Evolutionary conservation across 1,139 yeast species (phyloP).

Genomic region (Nakaseomyces sp.): DNA sequence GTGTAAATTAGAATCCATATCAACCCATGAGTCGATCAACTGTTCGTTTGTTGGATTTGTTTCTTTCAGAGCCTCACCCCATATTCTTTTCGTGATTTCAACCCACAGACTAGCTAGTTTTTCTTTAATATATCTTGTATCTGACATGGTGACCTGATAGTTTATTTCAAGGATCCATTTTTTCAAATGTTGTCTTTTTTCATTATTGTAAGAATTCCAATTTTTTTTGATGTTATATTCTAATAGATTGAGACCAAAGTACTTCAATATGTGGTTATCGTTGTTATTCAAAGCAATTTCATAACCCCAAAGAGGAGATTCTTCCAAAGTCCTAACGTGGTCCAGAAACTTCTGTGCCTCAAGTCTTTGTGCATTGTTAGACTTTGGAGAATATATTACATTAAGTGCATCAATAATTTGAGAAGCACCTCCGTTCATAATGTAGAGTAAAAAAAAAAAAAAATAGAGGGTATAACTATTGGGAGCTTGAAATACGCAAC

Average conservation of each 20-base stretch:
- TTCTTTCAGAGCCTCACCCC: conserved; percentile 57
- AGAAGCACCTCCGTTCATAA: conserved; percentile 38
- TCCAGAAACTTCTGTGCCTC: conserved; percentile 72
- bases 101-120: conserved; percentile 90
- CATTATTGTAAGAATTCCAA: conserved; percentile 50
- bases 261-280: conserved; percentile 51
- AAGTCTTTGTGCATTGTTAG: conserved; percentile 54
- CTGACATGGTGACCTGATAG: conserved; percentile 46
- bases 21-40: conserved; percentile 67
- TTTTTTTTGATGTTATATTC: conserved; percentile 59
- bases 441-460: neutral
- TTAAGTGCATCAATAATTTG: conserved; percentile 73
- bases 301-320: conserved; percentile 90
- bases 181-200: conserved; percentile 61
- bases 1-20: conserved; percentile 74
- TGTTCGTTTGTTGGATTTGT: conserved; percentile 37
- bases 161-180: conserved; percentile 80
- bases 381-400: conserved; percentile 64
- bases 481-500: too few species aligned
- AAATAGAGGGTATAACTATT: neutral
- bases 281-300: conserved; percentile 54
- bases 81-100: conserved; percentile 78
- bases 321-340: conserved; percentile 62
- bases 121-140: conserved; percentile 86
- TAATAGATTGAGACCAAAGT: conserved; percentile 76